Evolutionary conservation across 2,329 filamentous ascomycete species (phyloP), one percentile per base, ranked within the genome.

Genomic region (Cercospora nicotianae): DNA sequence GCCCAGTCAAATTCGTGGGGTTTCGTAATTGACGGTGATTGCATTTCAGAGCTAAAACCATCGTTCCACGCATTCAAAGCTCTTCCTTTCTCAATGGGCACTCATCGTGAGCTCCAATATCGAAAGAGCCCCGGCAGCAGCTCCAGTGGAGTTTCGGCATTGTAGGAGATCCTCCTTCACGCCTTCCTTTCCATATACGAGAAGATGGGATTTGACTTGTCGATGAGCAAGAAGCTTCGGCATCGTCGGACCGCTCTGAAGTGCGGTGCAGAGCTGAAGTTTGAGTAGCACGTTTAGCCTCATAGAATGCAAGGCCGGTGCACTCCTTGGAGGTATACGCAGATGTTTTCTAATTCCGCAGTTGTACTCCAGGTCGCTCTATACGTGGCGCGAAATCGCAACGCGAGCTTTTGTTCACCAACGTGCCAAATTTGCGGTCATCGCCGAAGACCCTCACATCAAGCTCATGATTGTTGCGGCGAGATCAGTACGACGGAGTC

Each of bases 401-500:
- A 5, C n/a, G 42, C 42, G 42, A 12, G 20, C 3, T 1, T 53
- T 55, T 13, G 23, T 53, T 53, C 23, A 53, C 20, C 48, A 53
- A 23, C 33, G 20, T 13, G 13, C 23, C 23, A 23, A 13, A 28
- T 16, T 16, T 23, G 48, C 48, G 23, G 12, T 53, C 12, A 8
- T 53, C 23, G 10, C 13, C 23, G 23, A 26, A 26, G 20, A 6
- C 16, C 2, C 13, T 30, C 48, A 6, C 13, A 13, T 20, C 30
- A n/a, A 18, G 33, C 62, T 64, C 53, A 64, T 64, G 53, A 66
- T 20, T 78, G 76, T 69, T 77, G 77, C 9, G 77, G 77, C 51
- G 83, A 83, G 36, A 85, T 84, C 63, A 85, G 75, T 39, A 85
- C 83, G 12, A 85, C 83, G 10, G 82, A 84, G 72, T 85, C 83